Conservation (phyloP, 192 early-diverging fungal species). For the Coemansia pectinata region DNA sequence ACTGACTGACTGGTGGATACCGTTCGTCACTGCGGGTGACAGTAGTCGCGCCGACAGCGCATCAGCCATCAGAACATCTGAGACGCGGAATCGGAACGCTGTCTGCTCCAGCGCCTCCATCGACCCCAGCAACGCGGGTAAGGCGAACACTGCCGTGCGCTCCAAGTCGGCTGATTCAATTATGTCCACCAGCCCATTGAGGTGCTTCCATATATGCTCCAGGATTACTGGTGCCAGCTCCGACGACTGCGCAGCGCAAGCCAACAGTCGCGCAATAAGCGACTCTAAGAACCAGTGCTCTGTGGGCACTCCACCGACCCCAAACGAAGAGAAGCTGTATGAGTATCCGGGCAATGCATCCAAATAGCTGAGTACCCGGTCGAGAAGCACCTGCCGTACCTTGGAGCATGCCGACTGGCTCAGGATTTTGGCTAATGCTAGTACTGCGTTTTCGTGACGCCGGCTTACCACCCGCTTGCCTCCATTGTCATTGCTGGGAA, state of each 20-base stretch:
- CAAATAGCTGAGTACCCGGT: conserved; percentile 40
- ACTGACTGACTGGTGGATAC: conserved; percentile 18
- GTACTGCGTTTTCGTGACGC: conserved; percentile 52
- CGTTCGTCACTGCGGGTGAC: conserved; percentile 7
- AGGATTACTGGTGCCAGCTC: conserved; percentile 18
- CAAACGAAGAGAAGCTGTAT: conserved; percentile 24
- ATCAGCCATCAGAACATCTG: conserved; percentile 30
- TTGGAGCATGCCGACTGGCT: conserved; percentile 9
- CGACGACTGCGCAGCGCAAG: conserved; percentile 21
- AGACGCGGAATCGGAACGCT: conserved; percentile 20
- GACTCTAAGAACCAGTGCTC: conserved; percentile 40
- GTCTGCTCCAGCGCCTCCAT: conserved; percentile 40
- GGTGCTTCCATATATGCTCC: conserved; percentile 33
- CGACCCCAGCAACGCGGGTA: conserved; percentile 32
- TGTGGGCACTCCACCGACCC: conserved; percentile 10
- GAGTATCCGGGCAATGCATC: conserved; percentile 31
- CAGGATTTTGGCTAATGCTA: conserved; percentile 52
- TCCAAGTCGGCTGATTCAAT: conserved; percentile 12
- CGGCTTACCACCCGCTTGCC: not conserved
- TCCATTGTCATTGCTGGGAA: conserved; percentile 7
- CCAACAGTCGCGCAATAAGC: conserved; percentile 35
- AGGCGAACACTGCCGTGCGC: conserved; percentile 20
- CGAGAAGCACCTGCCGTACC: conserved; percentile 21
- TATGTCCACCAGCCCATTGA: conserved; percentile 22
- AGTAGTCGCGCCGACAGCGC: conserved; percentile 23